Evolutionary conservation across 371 early-diverging fungal species (phyloP).

Genomic region (Blastocladiella emersonii): DNA sequence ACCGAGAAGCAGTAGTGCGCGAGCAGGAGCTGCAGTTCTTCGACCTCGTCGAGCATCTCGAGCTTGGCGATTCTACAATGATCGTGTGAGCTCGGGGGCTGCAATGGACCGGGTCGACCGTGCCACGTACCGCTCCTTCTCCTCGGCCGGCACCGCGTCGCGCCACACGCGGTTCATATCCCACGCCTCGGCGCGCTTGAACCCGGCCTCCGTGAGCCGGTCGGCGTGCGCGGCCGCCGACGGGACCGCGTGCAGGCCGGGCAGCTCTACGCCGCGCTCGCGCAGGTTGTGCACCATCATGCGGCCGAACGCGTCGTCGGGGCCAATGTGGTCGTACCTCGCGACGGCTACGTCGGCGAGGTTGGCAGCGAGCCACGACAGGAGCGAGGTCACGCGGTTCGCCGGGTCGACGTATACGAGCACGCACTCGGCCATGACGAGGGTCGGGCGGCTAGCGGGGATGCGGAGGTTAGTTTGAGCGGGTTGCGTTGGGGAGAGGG

Average conservation of each 20-base stretch:
- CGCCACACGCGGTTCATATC: constrained; percentile 60
- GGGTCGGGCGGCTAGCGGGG: constrained; percentile 40
- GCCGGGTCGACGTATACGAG: constrained; percentile 65
- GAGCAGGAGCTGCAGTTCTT: constrained; percentile 76
- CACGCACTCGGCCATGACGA: constrained; percentile 85
- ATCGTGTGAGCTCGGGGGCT: too few species aligned
- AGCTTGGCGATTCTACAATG: constrained; percentile 18
- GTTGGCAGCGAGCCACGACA: constrained; percentile 46
- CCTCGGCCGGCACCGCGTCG: constrained; percentile 24
- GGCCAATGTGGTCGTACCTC: constrained; percentile 80
- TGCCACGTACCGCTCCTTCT: constrained; percentile 33
- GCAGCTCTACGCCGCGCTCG: constrained; percentile 36
- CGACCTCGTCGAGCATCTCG: constrained; percentile 85
- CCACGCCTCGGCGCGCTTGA: constrained; percentile 45
- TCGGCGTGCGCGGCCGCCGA: constrained; percentile 47
- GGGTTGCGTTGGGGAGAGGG: not conserved
- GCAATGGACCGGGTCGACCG: too few species aligned
- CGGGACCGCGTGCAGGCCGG: constrained; percentile 59
- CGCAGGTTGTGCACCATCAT: constrained; percentile 79
- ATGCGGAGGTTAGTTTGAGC: not conserved
- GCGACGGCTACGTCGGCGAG: constrained; percentile 39
- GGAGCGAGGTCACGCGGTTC: constrained; percentile 39
- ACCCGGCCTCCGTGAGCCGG: constrained; percentile 45
- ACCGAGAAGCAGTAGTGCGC: constrained; percentile 65
- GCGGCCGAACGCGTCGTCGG: constrained; percentile 77